Conservation (phyloP, 306 rosid genomes). For the Leucaena leucocephala region DNA sequence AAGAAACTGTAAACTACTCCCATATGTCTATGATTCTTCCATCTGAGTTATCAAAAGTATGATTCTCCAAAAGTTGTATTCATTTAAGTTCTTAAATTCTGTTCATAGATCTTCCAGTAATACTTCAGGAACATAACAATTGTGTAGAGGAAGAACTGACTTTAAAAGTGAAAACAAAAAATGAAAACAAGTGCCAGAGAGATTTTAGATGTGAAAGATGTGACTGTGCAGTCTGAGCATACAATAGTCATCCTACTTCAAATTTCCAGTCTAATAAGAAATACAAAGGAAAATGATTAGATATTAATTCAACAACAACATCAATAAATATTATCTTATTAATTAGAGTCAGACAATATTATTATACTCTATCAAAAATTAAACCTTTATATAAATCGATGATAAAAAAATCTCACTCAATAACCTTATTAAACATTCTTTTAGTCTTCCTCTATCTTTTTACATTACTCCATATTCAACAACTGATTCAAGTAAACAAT, state of each 20-base stretch:
- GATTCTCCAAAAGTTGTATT: background rate
- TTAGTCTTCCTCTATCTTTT: too few relatives aligned
- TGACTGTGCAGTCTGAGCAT: background rate
- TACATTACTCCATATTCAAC: too few relatives aligned
- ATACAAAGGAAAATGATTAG: background rate
- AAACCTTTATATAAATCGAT: too few relatives aligned
- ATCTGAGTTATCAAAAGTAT: background rate
- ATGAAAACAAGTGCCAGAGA: background rate
- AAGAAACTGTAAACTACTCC: conserved; percentile 27
- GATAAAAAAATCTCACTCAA: too few relatives aligned
- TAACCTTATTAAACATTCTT: too few relatives aligned
- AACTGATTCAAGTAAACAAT: background rate
- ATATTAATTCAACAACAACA: background rate
- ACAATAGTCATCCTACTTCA: too few relatives aligned
- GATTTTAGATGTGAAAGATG: conserved; percentile 5
- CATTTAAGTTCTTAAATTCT: background rate
- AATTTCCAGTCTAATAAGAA: background rate
- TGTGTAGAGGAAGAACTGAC: background rate
- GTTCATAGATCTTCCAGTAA: background rate
- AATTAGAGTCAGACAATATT: too few relatives aligned
- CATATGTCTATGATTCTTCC: conserved; percentile 13
- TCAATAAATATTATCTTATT: too few relatives aligned
- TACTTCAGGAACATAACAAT: conserved; percentile 10
- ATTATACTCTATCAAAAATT: too few relatives aligned
- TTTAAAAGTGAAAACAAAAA: background rate